Conservation (phyloP, 176 grass and related monocot genomes). For the Zea luxurians region DNA sequence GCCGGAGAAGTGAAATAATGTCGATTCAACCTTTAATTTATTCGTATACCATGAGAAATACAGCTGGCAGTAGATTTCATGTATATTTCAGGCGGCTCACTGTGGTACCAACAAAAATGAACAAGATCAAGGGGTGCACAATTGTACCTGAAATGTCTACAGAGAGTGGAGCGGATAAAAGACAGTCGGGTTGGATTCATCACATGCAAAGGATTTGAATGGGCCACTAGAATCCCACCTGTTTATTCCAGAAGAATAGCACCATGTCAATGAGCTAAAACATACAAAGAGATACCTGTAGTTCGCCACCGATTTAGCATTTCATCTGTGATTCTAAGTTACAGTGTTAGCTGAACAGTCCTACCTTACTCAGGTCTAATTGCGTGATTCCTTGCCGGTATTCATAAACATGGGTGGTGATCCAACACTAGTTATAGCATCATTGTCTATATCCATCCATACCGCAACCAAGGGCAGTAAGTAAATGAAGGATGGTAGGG, state of each 20-base stretch:
- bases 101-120: no score
- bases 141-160: constrained; percentile 91
- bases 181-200: constrained; percentile 87
- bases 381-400: neutral
- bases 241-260: constrained; percentile 38
- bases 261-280: constrained; percentile 8
- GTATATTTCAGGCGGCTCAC: no score
- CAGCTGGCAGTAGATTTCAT: no score
- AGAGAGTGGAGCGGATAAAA: constrained; percentile 81
- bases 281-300: neutral
- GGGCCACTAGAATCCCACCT: constrained; percentile 93
- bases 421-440: no score
- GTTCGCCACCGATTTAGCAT: neutral
- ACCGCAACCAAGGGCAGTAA: no score
- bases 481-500: no score
- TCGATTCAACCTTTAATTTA: neutral
- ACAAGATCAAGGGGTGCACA: no score
- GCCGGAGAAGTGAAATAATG: neutral
- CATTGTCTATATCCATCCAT: no score
- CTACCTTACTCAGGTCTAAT: neutral
- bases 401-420: neutral
- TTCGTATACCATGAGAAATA: no score
- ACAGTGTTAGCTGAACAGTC: neutral
- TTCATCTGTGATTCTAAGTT: neutral
- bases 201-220: constrained; percentile 91